phyloP scores from a whole-genome alignment of 192 early-diverging fungal species.

The Podila minutissima region DNA sequence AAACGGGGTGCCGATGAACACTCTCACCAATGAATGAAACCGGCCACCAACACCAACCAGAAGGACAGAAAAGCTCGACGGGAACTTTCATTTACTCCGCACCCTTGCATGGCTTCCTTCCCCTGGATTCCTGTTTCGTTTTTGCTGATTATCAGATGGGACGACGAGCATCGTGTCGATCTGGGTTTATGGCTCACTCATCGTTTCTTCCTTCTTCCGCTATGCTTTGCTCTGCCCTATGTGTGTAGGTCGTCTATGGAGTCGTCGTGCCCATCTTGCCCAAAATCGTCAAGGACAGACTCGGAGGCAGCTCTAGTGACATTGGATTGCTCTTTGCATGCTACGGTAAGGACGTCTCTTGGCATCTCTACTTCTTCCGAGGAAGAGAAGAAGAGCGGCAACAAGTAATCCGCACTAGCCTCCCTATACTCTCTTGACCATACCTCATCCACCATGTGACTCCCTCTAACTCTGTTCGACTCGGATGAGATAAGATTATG shows the following conservation, averaged over 20 bases:
- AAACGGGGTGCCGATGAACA: too few species aligned
- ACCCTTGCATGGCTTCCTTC: too few species aligned
- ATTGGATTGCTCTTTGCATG: conserved; percentile 78
- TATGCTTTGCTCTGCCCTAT: conserved; percentile 57
- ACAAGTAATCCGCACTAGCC: background rate
- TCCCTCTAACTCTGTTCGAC: background rate
- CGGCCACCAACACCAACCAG: too few species aligned
- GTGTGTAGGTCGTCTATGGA: conserved; percentile 68
- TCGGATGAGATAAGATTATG: background rate
- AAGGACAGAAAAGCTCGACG: too few species aligned
- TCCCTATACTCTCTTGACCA: too few species aligned
- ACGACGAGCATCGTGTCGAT: too few species aligned
- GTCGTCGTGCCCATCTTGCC: conserved; percentile 78
- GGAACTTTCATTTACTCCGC: too few species aligned
- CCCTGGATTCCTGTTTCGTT: background rate
- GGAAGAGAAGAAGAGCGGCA: background rate
- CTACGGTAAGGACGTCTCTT: conserved; percentile 60
- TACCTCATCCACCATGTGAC: background rate
- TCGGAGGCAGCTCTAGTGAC: conserved; percentile 62
- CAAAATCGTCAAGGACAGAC: conserved; percentile 67
- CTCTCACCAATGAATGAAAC: too few species aligned
- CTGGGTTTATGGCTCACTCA: too few species aligned
- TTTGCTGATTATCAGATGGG: conserved; percentile 9
- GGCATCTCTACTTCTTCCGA: background rate
- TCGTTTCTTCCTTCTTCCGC: background rate